phyloP scores from a whole-genome alignment of 2,329 filamentous ascomycete genomes.

The Botryosphaeria agaves region DNA sequence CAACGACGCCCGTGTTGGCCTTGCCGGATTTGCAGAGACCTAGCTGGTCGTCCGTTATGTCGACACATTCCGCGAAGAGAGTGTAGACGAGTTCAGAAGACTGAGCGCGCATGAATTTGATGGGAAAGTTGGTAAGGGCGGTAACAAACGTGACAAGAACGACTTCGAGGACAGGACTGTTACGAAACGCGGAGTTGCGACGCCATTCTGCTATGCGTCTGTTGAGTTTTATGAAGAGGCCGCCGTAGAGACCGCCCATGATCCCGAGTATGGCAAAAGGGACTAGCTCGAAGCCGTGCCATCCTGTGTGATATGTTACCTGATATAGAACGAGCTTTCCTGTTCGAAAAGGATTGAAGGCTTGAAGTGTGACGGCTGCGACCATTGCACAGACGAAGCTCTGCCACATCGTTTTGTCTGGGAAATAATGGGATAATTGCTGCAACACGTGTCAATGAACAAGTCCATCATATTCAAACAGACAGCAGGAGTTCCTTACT shows the following conservation, averaged over 20 bases:
- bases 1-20: conserved; percentile 65
- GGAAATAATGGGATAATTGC: conserved; percentile 94
- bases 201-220: conserved; percentile 75
- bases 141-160: conserved; percentile 63
- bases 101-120: conserved; percentile 90
- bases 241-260: conserved; percentile 83
- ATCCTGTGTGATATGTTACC: conserved; percentile 77
- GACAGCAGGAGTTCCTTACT: too few relatives aligned
- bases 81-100: conserved; percentile 80
- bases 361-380: conserved; percentile 84
- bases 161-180: conserved; percentile 62
- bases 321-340: conserved; percentile 94
- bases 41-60: conserved; percentile 68
- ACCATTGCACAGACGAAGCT: conserved; percentile 99
- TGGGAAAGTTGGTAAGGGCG: conserved; percentile 83
- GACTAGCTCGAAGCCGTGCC: conserved; percentile 87
- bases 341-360: conserved; percentile 83
- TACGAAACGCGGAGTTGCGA: conserved; percentile 42
- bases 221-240: conserved; percentile 86
- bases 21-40: conserved; percentile 79
- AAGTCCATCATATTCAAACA: too few relatives aligned
- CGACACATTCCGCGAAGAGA: conserved; percentile 79
- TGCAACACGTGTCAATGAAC: conserved; percentile 22
- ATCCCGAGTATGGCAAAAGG: conserved; percentile 79
- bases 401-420: conserved; percentile 99